These are phyloP conservation scores for Erigeron canadensis DNA, from an alignment of 129 eudicot genomes.

Conservation along the genomic window DNA sequence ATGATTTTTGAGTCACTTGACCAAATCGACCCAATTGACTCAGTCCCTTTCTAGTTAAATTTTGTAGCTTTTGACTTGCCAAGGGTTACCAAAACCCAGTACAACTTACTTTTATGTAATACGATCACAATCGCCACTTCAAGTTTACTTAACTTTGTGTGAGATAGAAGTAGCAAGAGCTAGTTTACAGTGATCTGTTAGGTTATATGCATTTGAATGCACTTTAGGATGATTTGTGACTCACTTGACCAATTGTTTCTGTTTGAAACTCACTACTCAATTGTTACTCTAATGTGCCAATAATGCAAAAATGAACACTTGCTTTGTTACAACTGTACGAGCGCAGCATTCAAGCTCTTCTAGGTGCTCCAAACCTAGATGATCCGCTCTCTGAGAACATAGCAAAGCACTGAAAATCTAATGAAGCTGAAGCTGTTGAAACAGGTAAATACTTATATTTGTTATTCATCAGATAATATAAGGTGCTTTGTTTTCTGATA, in stretches of 20 bases:
- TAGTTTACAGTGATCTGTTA: too few relatives aligned
- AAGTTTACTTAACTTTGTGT: not conserved
- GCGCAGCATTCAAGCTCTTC: slow-evolving; percentile 54
- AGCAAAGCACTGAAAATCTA: slow-evolving; percentile 59
- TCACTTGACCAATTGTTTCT: too few relatives aligned
- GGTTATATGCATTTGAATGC: too few relatives aligned
- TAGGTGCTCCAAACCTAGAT: slow-evolving; percentile 62
- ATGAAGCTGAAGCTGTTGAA: slow-evolving; percentile 61
- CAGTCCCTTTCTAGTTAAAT: not conserved
- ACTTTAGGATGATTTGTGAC: too few relatives aligned
- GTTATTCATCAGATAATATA: not conserved
- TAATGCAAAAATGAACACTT: not conserved
- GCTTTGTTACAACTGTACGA: slow-evolving; percentile 11
- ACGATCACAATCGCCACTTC: not conserved
- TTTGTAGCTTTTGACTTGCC: not conserved
- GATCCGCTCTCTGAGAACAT: slow-evolving; percentile 57
- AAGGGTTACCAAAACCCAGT: not conserved
- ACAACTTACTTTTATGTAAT: not conserved
- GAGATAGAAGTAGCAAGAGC: not conserved
- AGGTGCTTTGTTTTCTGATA: not conserved
- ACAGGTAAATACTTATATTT: slow-evolving; percentile 31
- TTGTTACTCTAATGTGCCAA: not conserved
- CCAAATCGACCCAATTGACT: not conserved
- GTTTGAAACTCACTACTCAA: not conserved
- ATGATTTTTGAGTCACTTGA: not conserved